A percentile compares a stretch with the other conserved stretches of the same genome.
These are phyloP conservation scores for Aphanomyces invadans DNA, from an alignment of 352 stramenopile species.

Conservation along the genomic window DNA sequence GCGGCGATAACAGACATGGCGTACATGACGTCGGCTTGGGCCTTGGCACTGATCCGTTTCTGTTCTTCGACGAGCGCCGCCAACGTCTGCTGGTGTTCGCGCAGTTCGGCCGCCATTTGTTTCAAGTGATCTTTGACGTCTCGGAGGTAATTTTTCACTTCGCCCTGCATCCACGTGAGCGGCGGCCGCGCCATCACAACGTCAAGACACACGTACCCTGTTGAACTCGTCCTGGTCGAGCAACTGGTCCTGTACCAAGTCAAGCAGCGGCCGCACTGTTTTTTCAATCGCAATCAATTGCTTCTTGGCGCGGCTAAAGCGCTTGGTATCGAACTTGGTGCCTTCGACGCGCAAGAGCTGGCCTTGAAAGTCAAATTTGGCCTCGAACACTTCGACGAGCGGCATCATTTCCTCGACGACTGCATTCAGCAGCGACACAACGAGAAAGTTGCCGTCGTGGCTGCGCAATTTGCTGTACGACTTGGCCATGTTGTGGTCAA, in stretches of 20 bases:
- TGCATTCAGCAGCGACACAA: constrained; percentile 73
- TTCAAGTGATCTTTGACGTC: constrained; percentile 81
- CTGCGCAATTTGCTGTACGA: constrained; percentile 82
- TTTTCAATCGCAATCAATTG: constrained; percentile 68
- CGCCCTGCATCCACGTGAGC: constrained; percentile 31
- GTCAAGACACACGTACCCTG: not conserved
- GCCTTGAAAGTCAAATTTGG: constrained; percentile 65
- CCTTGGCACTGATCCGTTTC: constrained; percentile 49
- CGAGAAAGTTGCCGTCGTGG: constrained; percentile 55
- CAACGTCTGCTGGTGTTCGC: constrained; percentile 67
- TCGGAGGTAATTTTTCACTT: constrained; percentile 64
- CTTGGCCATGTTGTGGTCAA: constrained; percentile 55
- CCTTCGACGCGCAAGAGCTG: constrained; percentile 47
- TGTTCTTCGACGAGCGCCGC: constrained; percentile 56
- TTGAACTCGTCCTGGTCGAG: constrained; percentile 12
- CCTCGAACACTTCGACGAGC: constrained; percentile 63
- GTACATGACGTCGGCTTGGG: constrained; percentile 74
- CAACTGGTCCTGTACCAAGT: constrained; percentile 38
- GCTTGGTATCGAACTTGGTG: constrained; percentile 51
- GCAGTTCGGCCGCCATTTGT: constrained; percentile 72
- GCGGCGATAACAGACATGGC: constrained; percentile 74
- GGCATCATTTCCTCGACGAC: constrained; percentile 73
- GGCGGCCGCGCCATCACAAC: not conserved
- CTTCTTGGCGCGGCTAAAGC: constrained; percentile 50
- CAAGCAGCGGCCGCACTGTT: constrained; percentile 57